Evolutionary conservation across 495 filamentous ascomycete species (phyloP).

Genomic region (Tuber indicum): DNA sequence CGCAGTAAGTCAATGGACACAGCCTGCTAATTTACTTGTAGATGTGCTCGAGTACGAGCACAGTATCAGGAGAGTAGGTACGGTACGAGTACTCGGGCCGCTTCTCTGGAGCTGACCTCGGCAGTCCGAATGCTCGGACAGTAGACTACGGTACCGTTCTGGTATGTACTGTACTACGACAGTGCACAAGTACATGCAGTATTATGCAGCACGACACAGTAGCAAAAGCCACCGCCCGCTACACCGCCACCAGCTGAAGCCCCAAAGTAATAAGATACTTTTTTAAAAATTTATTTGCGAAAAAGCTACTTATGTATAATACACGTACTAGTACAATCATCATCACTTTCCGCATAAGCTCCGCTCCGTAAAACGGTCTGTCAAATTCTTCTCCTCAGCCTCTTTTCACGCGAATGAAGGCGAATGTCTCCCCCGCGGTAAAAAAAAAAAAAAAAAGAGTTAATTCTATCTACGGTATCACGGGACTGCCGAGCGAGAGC

Average conservation of each 20-base stretch:
- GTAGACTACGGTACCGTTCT: too few relatives aligned
- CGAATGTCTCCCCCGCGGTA: not conserved
- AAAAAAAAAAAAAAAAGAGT: too few relatives aligned
- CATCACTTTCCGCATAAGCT: not conserved
- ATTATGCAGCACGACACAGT: too few relatives aligned
- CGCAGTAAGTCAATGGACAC: not conserved
- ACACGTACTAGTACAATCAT: not conserved
- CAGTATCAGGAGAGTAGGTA: not conserved
- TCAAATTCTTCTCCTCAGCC: not conserved
- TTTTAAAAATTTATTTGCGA: not conserved
- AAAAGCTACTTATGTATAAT: not conserved
- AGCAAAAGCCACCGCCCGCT: too few relatives aligned
- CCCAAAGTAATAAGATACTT: too few relatives aligned
- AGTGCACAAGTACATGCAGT: not conserved
- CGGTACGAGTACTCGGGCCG: too few relatives aligned
- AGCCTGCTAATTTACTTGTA: too few relatives aligned
- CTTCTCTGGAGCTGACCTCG: not conserved
- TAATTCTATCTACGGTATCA: not conserved
- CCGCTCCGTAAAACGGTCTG: not conserved
- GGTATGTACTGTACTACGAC: not conserved
- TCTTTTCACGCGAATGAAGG: not conserved
- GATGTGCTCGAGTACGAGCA: too few relatives aligned
- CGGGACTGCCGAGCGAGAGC: not conserved
- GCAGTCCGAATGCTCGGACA: not conserved
- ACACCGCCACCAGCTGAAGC: not conserved